Conservation (phyloP, 148 eudicot species). For the Rhododendron mucronatum region DNA sequence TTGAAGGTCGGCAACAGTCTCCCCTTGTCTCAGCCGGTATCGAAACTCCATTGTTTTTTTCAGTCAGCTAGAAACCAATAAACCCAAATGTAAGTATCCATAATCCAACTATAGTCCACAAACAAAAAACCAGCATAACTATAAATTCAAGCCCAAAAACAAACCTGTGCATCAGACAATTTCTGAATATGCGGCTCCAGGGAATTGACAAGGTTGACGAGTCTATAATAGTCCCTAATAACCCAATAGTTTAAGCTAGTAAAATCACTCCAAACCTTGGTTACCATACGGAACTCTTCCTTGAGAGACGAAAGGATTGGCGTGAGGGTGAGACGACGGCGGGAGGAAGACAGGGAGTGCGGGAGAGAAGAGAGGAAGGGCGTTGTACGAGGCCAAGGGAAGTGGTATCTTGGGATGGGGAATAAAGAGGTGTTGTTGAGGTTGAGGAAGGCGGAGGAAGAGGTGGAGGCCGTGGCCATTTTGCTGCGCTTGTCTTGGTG, state of each 20-base stretch:
- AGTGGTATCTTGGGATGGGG: background rate
- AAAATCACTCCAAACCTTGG: constrained; percentile 60
- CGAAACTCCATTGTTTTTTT: constrained; percentile 84
- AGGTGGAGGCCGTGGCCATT: constrained; percentile 4
- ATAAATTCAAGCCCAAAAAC: constrained; percentile 10
- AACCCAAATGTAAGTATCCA: background rate
- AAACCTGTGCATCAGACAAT: constrained; percentile 85
- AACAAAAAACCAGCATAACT: background rate
- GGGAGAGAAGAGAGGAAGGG: background rate
- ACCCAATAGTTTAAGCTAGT: constrained; percentile 87
- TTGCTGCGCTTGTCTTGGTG: background rate
- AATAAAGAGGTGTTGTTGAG: background rate
- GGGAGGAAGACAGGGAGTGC: background rate
- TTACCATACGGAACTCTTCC: constrained; percentile 43
- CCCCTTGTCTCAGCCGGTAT: constrained; percentile 61
- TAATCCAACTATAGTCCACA: background rate
- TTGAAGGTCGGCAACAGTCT: constrained; percentile 84
- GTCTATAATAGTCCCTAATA: constrained; percentile 84
- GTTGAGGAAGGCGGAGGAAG: background rate
- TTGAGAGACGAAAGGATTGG: constrained; percentile 22
- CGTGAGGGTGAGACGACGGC: constrained; percentile 11
- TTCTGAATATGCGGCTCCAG: constrained; percentile 54
- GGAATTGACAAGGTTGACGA: constrained; percentile 68
- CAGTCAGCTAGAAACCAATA: constrained; percentile 53
- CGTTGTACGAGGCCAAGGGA: background rate